Percentiles rank a stretch among this genome's conserved stretches.
phyloP scores from a whole-genome alignment of 2,329 filamentous ascomycete genomes.

The Pseudohalonectria lignicola region DNA sequence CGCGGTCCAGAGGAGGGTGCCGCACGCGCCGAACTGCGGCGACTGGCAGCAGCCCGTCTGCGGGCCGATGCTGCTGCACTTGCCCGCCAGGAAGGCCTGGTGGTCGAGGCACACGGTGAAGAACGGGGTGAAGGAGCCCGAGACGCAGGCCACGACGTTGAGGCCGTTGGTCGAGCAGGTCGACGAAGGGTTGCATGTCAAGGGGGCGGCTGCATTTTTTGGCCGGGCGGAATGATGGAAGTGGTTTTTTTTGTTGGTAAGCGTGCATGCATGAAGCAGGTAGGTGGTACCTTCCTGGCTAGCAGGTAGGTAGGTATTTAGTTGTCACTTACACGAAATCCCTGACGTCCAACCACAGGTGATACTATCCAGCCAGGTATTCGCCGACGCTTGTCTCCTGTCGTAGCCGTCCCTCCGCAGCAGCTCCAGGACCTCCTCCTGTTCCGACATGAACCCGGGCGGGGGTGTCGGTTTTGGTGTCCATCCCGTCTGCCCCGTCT shows the following conservation, averaged over 20 bases:
- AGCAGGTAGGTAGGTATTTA: background rate
- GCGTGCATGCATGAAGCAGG: background rate
- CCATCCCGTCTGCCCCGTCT: background rate
- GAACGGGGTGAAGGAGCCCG: constrained; percentile 17
- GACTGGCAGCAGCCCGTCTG: constrained; percentile 21
- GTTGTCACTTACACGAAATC: constrained; percentile 10
- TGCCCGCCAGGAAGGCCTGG: constrained; percentile 15
- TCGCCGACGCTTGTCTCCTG: constrained; percentile 4
- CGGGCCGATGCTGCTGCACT: constrained; percentile 14
- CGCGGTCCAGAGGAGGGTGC: constrained; percentile 25
- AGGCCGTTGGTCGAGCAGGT: constrained; percentile 18
- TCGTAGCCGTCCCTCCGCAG: constrained; percentile 7
- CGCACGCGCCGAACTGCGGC: constrained; percentile 16
- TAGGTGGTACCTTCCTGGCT: background rate
- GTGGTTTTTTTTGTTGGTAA: background rate
- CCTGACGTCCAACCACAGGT: constrained; percentile 17
- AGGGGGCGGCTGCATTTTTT: constrained; percentile 6
- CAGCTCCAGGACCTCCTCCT: constrained; percentile 10
- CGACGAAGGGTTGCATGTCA: constrained; percentile 7
- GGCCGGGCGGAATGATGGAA: background rate
- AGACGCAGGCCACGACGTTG: constrained; percentile 23
- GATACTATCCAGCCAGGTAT: constrained; percentile 12
- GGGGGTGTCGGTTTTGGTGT: constrained; percentile 9
- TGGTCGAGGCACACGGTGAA: constrained; percentile 23
- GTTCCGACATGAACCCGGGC: constrained; percentile 2